Evolutionary conservation across 805 yeast species (phyloP), one percentile per base, ranked within the genome.

Genomic region (Cyberlindnera euphorbiae): DNA sequence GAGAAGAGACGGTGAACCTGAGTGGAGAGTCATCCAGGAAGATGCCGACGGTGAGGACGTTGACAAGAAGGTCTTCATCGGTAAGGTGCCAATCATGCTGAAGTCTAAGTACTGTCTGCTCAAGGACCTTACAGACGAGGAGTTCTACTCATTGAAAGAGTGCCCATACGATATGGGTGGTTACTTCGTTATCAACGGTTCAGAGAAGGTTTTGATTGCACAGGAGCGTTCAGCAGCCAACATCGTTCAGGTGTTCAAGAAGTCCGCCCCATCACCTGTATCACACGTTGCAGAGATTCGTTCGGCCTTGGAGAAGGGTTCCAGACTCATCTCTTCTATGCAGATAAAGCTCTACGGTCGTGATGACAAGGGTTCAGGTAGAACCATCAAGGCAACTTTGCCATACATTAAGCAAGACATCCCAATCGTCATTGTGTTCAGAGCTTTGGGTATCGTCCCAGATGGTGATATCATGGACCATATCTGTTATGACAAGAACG

Each of bases 91-190:
- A 34, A 88, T 93, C 62, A 93, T 93, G 99, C 73, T 93, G 52
- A 77, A 96, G 55, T 90, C 97, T 38, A 90, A 87, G 68, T 93
- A 87, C 58, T 93, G 99, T 76, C 79, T 89, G 67, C 73, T 93
- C 53, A 76, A 87, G 56, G 95, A 85, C 43, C 73, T 93, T 49
- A 79, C 86, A 8, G 97, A 93, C 52, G 87, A 85, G 50, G 98
- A 93, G 63, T 76, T 89, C 55, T 93, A 89, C 64, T 95, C 88
- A 53, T 75, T 93, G 58, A 89, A 93, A 63, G 99, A 93, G 66
- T 93, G 99, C 67, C 98, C 98, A 22, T 93, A 86, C 64, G 99
- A 93, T 72, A 95, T 93, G 94, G 99, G 99, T 63, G 99, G 99
- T 45, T 93, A 93, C 64, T 93, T 93, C 59, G 89, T 93, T 51